These are phyloP conservation scores for Tulasnella sp. DNA, from an alignment of 768 basidiomycete genomes.

Conservation along the genomic window DNA sequence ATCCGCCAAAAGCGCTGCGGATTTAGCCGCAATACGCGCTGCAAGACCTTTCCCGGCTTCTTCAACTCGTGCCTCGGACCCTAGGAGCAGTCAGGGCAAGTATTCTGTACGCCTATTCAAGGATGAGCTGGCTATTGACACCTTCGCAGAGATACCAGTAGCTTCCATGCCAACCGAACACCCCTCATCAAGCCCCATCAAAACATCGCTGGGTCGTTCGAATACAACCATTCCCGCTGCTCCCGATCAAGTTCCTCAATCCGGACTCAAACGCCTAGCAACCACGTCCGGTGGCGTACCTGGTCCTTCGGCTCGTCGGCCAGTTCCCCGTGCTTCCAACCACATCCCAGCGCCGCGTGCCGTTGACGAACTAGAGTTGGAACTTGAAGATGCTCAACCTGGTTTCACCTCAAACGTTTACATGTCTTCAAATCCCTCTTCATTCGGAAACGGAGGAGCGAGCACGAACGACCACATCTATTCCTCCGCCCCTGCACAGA, in stretches of 20 bases:
- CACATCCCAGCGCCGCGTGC: conserved; percentile 19
- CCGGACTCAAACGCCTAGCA: not conserved
- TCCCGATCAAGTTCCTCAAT: not conserved
- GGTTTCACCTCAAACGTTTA: not conserved
- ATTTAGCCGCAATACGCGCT: not conserved
- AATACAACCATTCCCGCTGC: not conserved
- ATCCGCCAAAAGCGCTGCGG: not conserved
- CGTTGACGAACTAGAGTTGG: conserved; percentile 9
- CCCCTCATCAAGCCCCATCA: not conserved
- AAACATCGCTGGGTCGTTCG: not conserved
- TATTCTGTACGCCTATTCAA: not conserved
- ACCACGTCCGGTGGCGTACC: not conserved
- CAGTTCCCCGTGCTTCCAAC: conserved; percentile 16
- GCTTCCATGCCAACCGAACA: not conserved
- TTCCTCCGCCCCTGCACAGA: not conserved
- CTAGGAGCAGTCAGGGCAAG: not conserved
- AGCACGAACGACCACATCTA: conserved; percentile 9
- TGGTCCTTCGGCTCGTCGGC: not conserved
- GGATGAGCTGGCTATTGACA: not conserved
- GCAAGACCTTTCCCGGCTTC: not conserved
- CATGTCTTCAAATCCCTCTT: not conserved
- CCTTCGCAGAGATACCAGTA: not conserved
- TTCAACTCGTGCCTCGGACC: not conserved
- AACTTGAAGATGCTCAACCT: conserved; percentile 11
- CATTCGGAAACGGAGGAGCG: not conserved